Percentiles rank a stretch among this genome's conserved stretches.
These are phyloP conservation scores for Populus tomentosa DNA, from an alignment of 441 rosid species.

Conservation along the genomic window DNA sequence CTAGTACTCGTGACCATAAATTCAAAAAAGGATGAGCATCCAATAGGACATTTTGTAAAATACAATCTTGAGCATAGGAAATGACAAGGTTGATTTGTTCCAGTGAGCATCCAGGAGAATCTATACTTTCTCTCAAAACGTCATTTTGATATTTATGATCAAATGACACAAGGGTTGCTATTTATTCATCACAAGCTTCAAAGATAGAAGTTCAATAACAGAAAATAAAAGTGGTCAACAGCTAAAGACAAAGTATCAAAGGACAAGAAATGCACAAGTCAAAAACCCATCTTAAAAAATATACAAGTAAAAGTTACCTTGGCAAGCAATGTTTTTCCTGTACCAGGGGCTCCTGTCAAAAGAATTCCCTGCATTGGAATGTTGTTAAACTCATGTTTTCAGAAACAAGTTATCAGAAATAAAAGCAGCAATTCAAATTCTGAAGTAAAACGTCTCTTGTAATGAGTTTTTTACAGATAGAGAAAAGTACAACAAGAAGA, in stretches of 20 bases:
- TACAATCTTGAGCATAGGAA: neutral
- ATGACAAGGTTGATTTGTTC: neutral
- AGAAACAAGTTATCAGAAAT: neutral
- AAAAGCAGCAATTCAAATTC: neutral
- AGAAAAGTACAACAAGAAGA: neutral
- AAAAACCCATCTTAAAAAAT: neutral
- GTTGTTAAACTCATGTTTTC: neutral
- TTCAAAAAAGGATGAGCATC: neutral
- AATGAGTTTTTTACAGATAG: neutral
- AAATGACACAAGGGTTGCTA: neutral
- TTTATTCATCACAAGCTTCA: neutral
- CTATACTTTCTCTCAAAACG: neutral
- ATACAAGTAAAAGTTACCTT: conserved; percentile 47
- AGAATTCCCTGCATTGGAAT: conserved; percentile 77
- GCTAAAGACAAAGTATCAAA: neutral
- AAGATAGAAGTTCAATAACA: neutral
- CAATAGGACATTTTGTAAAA: neutral
- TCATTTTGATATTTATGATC: neutral
- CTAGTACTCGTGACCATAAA: neutral
- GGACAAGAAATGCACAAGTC: neutral
- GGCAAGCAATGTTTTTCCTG: conserved; percentile 96
- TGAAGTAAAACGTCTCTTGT: neutral
- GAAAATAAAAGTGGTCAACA: neutral
- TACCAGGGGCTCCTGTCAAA: conserved; percentile 98
- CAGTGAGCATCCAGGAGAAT: neutral